Conservation (phyloP, 495 filamentous ascomycete genomes). For the Aspergillus hancockii region DNA sequence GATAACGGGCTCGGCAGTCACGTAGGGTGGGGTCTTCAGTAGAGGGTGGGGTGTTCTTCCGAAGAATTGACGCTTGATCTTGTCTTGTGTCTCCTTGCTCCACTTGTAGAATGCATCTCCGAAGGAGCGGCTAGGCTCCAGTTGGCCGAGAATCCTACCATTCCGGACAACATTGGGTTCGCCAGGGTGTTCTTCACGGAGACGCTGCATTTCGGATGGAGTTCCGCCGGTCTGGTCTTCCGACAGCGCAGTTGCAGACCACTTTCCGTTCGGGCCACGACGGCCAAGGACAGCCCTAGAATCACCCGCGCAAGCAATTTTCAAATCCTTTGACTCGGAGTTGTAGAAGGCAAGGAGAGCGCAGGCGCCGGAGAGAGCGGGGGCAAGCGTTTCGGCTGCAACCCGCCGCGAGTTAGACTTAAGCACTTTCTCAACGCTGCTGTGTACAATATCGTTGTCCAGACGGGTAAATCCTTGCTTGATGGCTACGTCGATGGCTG, state of each 20-base stretch:
- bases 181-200: constrained; percentile 82
- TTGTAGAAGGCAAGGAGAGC: constrained; percentile 97
- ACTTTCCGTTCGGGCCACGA: constrained; percentile 76
- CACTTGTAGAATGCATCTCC: constrained; percentile 98
- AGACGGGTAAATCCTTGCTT: constrained; percentile 86
- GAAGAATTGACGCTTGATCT: constrained; percentile 82
- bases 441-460: constrained; percentile 90
- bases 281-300: constrained; percentile 91
- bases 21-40: constrained; percentile 91
- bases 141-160: constrained; percentile 84
- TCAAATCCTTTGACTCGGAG: constrained; percentile 74
- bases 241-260: constrained; percentile 85
- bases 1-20: constrained; percentile 93
- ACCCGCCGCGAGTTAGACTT: constrained; percentile 82
- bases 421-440: constrained; percentile 82
- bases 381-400: constrained; percentile 88
- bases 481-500: constrained; percentile 85
- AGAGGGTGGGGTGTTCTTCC: constrained; percentile 69
- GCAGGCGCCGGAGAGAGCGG: constrained; percentile 92
- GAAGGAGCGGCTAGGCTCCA: constrained; percentile 92
- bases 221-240: constrained; percentile 92
- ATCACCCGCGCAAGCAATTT: constrained; percentile 93
- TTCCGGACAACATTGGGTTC: constrained; percentile 82
- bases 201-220: constrained; percentile 74
- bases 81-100: constrained; percentile 77